Conservation (phyloP, 768 basidiomycete genomes). For the Hericium coralloides region DNA sequence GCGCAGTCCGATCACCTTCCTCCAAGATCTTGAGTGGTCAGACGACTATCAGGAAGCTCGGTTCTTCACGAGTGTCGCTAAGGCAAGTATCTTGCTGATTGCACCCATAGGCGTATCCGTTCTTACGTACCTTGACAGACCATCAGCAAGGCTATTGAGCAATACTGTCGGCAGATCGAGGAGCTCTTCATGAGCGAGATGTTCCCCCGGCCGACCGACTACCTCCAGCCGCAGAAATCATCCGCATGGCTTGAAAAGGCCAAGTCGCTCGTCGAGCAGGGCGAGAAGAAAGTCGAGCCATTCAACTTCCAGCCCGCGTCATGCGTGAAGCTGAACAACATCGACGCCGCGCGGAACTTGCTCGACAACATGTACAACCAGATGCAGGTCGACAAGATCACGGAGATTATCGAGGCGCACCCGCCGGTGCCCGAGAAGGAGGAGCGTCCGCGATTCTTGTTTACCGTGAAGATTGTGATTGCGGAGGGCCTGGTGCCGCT, state of each 20-base stretch:
- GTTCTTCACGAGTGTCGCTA: constrained; percentile 83
- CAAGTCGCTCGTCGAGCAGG: constrained; percentile 63
- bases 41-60: constrained; percentile 83
- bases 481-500: constrained; percentile 81
- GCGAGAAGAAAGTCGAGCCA: constrained; percentile 89
- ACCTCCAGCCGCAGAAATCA: constrained; percentile 75
- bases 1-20: constrained; percentile 79
- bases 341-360: constrained; percentile 83
- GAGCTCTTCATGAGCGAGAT: constrained; percentile 90
- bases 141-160: constrained; percentile 84
- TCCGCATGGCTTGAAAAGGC: constrained; percentile 87
- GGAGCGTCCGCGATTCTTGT: constrained; percentile 65
- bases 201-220: constrained; percentile 78
- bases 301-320: constrained; percentile 93
- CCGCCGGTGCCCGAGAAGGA: constrained; percentile 70
- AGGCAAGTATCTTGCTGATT: constrained; percentile 38
- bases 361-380: constrained; percentile 93
- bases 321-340: constrained; percentile 96
- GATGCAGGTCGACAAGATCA: constrained; percentile 82
- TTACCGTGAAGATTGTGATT: constrained; percentile 88
- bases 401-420: constrained; percentile 45
- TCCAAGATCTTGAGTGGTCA: constrained; percentile 88
- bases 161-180: constrained; percentile 85
- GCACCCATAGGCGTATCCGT: neutral
- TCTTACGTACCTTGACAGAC: constrained; percentile 41